Evolutionary conservation across 2,329 filamentous ascomycete species (phyloP), one percentile per base, ranked within the genome.

Genomic region (Bipolaris sorokiniana): DNA sequence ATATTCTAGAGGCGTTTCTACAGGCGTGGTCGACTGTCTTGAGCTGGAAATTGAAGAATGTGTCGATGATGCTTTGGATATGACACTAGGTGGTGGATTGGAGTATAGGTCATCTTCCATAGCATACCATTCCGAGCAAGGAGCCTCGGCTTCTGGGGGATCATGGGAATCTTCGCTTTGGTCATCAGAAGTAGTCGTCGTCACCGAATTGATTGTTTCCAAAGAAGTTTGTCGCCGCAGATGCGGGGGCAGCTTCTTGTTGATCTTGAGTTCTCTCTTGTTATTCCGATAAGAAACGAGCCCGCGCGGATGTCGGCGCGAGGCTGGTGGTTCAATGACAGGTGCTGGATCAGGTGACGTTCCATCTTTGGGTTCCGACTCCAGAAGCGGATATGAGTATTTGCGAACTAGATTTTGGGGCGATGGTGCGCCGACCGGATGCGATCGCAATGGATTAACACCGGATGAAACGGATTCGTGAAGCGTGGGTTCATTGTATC

Each of bases 191-290:
- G 57, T 50, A 6, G 61, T 65, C 9, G 67, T 73, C 13, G 61
- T 66, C 34, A 74, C 71, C 2, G 69, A 73, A 15, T 65, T 64
- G 48, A 74, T 74, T 4, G 72, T 74, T 48, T 74, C 72, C 22
- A 73, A 51, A 1, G 72, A 74, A 7, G 69, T 71, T 51, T 67
- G 67, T 48, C 59, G 61, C 5, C 64, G 56, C 18, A 73, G 45
- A 36, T 62, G 63, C 7, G 58, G 58, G 16, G 67, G 67, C 15
- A 71, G 50, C 28, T 63, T 66, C 55, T 55, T 63, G 48, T 63
- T 66, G 41, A 59, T 64, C 18, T 33, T 54, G 15, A 49, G 20
- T 41, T 54, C 55, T 40, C 51, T 58, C 34, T 57, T 63, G 40
- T 67, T 66, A 26, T 62, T 64, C 16, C 62, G 62, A 44, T 67